phyloP scores from a whole-genome alignment of 2,329 filamentous ascomycete species.

The Penicillium sp. region DNA sequence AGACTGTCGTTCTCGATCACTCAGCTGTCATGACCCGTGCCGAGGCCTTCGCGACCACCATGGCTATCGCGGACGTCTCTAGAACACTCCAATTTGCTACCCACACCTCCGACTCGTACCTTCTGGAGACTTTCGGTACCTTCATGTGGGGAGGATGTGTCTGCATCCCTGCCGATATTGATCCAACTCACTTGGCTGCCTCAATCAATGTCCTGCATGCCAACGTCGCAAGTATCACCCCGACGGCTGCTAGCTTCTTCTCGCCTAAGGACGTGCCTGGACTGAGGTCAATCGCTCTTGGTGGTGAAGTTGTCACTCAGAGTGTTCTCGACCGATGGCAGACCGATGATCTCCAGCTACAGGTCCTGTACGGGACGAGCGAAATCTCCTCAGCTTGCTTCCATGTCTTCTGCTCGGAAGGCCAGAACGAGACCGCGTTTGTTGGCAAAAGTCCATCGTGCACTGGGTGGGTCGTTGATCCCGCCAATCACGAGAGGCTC shows the following conservation, averaged over 20 bases:
- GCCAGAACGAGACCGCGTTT: not conserved
- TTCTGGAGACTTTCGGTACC: slow-evolving; percentile 43
- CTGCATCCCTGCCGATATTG: slow-evolving; percentile 48
- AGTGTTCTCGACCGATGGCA: slow-evolving; percentile 14
- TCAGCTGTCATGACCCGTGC: slow-evolving; percentile 32
- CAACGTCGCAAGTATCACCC: slow-evolving; percentile 38
- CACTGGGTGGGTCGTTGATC: slow-evolving; percentile 38
- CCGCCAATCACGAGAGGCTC: slow-evolving; percentile 25
- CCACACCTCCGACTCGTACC: slow-evolving; percentile 49
- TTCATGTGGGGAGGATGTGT: slow-evolving; percentile 47
- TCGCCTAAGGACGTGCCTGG: slow-evolving; percentile 31
- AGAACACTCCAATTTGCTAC: slow-evolving; percentile 45
- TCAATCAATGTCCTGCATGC: slow-evolving; percentile 45
- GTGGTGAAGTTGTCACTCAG: slow-evolving; percentile 19
- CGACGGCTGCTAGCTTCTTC: slow-evolving; percentile 25
- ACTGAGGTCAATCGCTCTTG: slow-evolving; percentile 23
- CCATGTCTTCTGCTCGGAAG: slow-evolving; percentile 6
- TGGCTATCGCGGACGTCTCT: slow-evolving; percentile 24
- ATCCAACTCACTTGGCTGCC: slow-evolving; percentile 56
- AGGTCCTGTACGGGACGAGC: slow-evolving; percentile 26
- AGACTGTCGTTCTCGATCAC: slow-evolving; percentile 42
- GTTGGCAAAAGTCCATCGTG: slow-evolving; percentile 30
- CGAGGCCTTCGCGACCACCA: slow-evolving; percentile 26
- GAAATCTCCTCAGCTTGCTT: slow-evolving; percentile 30
- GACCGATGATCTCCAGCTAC: slow-evolving; percentile 19